These are phyloP conservation scores for Mycena sanguinolenta DNA, from an alignment of 768 basidiomycete species.

Conservation along the genomic window DNA sequence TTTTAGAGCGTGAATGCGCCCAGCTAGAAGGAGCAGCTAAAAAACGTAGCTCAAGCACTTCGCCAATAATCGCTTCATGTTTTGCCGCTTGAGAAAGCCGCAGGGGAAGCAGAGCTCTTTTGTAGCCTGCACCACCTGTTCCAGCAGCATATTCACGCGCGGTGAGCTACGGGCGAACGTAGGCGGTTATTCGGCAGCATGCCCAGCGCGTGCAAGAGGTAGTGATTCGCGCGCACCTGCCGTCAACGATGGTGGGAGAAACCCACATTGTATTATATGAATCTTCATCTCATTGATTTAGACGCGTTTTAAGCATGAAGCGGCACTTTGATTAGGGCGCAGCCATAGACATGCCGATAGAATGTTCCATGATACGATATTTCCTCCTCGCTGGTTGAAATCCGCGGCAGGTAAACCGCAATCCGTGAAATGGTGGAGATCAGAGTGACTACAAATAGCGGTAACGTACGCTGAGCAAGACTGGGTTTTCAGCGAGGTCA, in stretches of 20 bases:
- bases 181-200: background rate
- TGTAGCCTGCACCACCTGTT: background rate
- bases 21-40: slow-evolving; percentile 3
- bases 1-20: slow-evolving; percentile 4
- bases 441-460: background rate
- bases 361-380: slow-evolving; percentile 14
- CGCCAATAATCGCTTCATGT: background rate
- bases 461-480: slow-evolving; percentile 6
- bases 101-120: background rate
- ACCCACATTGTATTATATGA: slow-evolving; percentile 4
- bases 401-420: background rate
- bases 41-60: background rate
- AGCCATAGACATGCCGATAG: background rate
- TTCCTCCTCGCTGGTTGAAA: background rate
- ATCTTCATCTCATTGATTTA: slow-evolving; percentile 1
- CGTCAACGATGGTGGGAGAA: background rate
- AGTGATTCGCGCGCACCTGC: background rate
- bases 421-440: background rate
- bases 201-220: background rate
- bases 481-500: no score
- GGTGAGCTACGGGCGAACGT: background rate
- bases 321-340: background rate
- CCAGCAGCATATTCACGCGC: background rate
- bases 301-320: background rate
- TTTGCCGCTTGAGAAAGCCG: background rate